Conservation (phyloP, 2,329 filamentous ascomycete species). For the Colletotrichum tofieldiae region DNA sequence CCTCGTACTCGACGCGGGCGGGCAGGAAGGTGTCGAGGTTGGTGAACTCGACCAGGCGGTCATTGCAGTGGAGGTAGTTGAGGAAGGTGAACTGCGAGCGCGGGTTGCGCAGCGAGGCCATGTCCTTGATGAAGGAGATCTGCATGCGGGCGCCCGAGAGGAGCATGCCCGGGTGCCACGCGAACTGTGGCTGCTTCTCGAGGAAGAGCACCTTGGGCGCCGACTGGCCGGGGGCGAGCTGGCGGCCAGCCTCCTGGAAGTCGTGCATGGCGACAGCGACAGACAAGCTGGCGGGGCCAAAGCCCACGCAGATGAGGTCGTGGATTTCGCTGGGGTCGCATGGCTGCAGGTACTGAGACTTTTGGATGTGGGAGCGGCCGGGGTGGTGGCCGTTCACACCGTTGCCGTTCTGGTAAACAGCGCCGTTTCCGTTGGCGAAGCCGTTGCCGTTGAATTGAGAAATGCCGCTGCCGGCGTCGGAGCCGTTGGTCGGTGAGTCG, state of each 20-base stretch:
- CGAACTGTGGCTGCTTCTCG: slow-evolving; percentile 86
- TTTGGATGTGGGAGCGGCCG: slow-evolving; percentile 23
- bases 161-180: slow-evolving; percentile 97
- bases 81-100: slow-evolving; percentile 94
- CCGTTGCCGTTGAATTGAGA: slow-evolving; percentile 44
- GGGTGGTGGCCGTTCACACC: slow-evolving; percentile 35
- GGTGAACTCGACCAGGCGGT: slow-evolving; percentile 89
- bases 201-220: slow-evolving; percentile 86
- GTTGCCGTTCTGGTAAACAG: slow-evolving; percentile 33
- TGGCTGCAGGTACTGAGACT: slow-evolving; percentile 64
- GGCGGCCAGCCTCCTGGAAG: slow-evolving; percentile 69
- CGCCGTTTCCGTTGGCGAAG: slow-evolving; percentile 41
- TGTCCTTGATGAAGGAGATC: slow-evolving; percentile 96
- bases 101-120: slow-evolving; percentile 90
- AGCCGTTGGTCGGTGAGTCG: slow-evolving; percentile 51
- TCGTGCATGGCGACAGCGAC: slow-evolving; percentile 93
- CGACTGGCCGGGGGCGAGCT: slow-evolving; percentile 58
- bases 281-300: slow-evolving; percentile 91
- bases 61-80: slow-evolving; percentile 90
- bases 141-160: slow-evolving; percentile 96
- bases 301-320: slow-evolving; percentile 92
- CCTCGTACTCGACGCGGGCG: slow-evolving; percentile 90
- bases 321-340: slow-evolving; percentile 76
- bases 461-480: slow-evolving; percentile 38
- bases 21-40: slow-evolving; percentile 93